Conservation (phyloP, 1,284 basidiomycete genomes). For the Cystobasidium pallidum region DNA sequence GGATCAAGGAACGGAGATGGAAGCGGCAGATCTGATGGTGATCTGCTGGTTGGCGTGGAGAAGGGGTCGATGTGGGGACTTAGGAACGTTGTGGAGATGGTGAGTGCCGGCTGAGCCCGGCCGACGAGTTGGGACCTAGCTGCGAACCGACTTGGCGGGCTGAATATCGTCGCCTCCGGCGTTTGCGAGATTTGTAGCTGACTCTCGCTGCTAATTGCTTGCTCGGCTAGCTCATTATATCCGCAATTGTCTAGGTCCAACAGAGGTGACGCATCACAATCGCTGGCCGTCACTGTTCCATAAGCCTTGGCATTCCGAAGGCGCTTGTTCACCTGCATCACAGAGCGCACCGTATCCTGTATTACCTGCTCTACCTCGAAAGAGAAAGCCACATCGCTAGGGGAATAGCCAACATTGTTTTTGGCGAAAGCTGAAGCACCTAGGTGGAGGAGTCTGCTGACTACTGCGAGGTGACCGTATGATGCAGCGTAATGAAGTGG, state of each 20-base stretch:
- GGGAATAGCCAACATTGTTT: constrained; percentile 31
- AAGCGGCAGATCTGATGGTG: constrained; percentile 5
- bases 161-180: neutral
- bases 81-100: constrained; percentile 1
- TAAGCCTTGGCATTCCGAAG: constrained; percentile 20
- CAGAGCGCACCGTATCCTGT: constrained; percentile 34
- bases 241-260: neutral
- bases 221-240: neutral
- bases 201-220: neutral
- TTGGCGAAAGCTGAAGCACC: constrained; percentile 36
- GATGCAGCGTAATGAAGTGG: constrained; percentile 34
- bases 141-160: neutral
- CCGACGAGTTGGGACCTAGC: neutral
- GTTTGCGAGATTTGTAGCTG: neutral
- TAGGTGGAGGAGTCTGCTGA: constrained; percentile 13
- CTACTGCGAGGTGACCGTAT: constrained; percentile 24
- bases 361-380: constrained; percentile 38
- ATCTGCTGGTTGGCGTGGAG: neutral
- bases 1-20: constrained; percentile 28
- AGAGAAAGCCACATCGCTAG: constrained; percentile 28
- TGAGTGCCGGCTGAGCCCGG: neutral
- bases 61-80: neutral
- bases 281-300: too few species aligned
- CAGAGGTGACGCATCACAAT: too few species aligned
- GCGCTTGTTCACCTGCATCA: constrained; percentile 30